Conservation (phyloP, 2,329 filamentous ascomycete genomes). For the Neurospora crassa region DNA sequence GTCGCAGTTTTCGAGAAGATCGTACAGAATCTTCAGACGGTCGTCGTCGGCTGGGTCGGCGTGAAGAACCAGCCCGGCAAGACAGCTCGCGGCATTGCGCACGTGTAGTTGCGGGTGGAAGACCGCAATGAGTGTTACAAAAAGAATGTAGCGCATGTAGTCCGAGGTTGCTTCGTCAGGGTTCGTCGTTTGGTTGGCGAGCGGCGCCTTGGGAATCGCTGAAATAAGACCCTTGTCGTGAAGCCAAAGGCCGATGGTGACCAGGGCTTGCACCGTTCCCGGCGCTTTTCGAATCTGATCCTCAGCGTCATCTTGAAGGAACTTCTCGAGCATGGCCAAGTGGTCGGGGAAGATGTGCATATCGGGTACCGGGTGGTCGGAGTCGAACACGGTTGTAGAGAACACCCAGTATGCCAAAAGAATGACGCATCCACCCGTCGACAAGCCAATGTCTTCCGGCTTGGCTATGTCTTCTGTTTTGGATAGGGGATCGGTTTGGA, state of each 20-base stretch:
- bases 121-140: slow-evolving; percentile 45
- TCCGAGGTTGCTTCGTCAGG: slow-evolving; percentile 26
- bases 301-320: slow-evolving; percentile 42
- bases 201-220: slow-evolving; percentile 21
- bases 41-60: slow-evolving; percentile 49
- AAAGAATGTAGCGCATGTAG: slow-evolving; percentile 53
- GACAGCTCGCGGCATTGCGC: slow-evolving; percentile 43
- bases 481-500: slow-evolving; percentile 35
- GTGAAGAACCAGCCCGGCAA: slow-evolving; percentile 47
- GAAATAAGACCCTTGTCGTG: slow-evolving; percentile 38
- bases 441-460: slow-evolving; percentile 45
- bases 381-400: slow-evolving; percentile 50
- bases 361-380: slow-evolving; percentile 41
- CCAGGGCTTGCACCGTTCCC: slow-evolving; percentile 48
- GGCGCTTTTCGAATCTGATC: slow-evolving; percentile 37
- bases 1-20: slow-evolving; percentile 56
- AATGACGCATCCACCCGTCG: slow-evolving; percentile 48
- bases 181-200: slow-evolving; percentile 17
- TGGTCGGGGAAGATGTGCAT: slow-evolving; percentile 54
- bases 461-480: slow-evolving; percentile 17
- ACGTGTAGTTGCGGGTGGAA: slow-evolving; percentile 46
- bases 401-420: slow-evolving; percentile 55
- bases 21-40: slow-evolving; percentile 51
- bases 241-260: slow-evolving; percentile 52
- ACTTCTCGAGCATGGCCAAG: slow-evolving; percentile 40